phyloP scores from a whole-genome alignment of 768 basidiomycete genomes.

The Leccinum broughii region DNA sequence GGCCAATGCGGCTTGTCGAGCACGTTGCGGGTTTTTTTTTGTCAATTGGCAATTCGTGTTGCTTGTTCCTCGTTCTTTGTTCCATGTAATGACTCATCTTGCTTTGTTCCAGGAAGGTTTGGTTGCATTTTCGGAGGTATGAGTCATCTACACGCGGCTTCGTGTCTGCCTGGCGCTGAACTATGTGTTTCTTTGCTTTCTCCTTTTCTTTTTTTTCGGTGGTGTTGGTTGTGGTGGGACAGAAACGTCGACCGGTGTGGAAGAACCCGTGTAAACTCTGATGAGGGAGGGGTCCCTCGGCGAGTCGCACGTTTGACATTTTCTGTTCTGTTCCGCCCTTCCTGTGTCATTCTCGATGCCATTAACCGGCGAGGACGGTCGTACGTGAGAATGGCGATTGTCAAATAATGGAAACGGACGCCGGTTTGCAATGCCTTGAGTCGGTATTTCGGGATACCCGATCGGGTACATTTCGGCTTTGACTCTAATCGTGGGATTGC shows the following conservation, averaged over 20 bases:
- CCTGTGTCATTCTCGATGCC: not conserved
- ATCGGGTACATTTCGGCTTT: not conserved
- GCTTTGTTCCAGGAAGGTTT: slow-evolving; percentile 59
- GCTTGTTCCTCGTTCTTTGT: not conserved
- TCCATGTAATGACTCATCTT: slow-evolving; percentile 13
- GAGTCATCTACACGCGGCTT: slow-evolving; percentile 8
- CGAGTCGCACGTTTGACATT: not conserved
- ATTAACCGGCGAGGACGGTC: not conserved
- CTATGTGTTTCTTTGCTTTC: not conserved
- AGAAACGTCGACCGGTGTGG: slow-evolving; percentile 25
- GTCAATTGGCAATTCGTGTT: not conserved
- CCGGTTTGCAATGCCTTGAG: not conserved
- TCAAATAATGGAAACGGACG: not conserved
- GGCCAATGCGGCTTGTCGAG: slow-evolving; percentile 2
- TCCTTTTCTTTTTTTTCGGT: not conserved
- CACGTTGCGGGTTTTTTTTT: not conserved
- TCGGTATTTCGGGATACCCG: not conserved
- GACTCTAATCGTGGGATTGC: not conserved
- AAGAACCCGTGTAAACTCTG: slow-evolving; percentile 22
- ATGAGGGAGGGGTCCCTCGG: slow-evolving; percentile 4
- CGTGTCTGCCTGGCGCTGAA: not conserved
- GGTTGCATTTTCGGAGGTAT: slow-evolving; percentile 55
- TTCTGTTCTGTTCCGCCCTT: not conserved
- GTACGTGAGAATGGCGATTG: not conserved
- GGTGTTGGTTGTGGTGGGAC: not conserved